Percentiles rank a stretch among this genome's conserved stretches.
These are phyloP conservation scores for Colletotrichum sp. DNA, from an alignment of 2,329 filamentous ascomycete species.

Conservation along the genomic window DNA sequence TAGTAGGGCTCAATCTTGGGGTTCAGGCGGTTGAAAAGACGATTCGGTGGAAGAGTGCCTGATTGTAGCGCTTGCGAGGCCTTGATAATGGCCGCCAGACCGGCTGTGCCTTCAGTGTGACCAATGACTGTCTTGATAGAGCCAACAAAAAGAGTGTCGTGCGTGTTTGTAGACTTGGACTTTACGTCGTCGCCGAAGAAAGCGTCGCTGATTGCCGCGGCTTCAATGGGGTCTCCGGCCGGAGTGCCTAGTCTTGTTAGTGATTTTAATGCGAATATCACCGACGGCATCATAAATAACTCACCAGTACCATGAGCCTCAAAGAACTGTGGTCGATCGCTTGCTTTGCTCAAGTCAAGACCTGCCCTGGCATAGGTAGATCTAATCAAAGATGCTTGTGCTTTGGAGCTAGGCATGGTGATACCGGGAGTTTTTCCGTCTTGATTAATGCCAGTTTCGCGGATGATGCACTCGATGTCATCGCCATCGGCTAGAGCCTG, in stretches of 20 bases:
- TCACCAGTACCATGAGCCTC: slow-evolving; percentile 41
- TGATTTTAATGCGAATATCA: fast-evolving
- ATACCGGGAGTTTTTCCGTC: slow-evolving; percentile 30
- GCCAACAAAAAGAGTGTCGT: slow-evolving; percentile 30
- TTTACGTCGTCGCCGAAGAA: background rate
- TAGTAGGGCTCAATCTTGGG: slow-evolving; percentile 30
- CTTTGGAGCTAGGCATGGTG: slow-evolving; percentile 36
- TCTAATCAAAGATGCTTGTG: slow-evolving; percentile 32
- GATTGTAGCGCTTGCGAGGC: slow-evolving; percentile 24
- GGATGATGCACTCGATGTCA: slow-evolving; percentile 28
- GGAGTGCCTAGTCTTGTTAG: background rate
- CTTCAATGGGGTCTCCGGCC: slow-evolving; percentile 50
- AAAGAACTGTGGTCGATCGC: slow-evolving; percentile 20
- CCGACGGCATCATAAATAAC: fast-evolving
- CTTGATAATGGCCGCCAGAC: slow-evolving; percentile 31
- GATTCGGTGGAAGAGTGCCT: slow-evolving; percentile 31
- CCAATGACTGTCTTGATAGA: slow-evolving; percentile 34
- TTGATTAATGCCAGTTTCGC: slow-evolving; percentile 25
- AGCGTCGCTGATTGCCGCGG: background rate
- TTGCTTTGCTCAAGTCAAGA: slow-evolving; percentile 4
- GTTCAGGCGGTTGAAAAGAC: slow-evolving; percentile 33
- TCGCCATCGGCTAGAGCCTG: slow-evolving; percentile 42
- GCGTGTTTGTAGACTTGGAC: background rate
- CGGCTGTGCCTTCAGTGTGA: slow-evolving; percentile 30
- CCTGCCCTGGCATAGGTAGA: slow-evolving; percentile 28